A percentile compares a stretch with the other conserved stretches of the same genome.
Evolutionary conservation across 495 filamentous ascomycete species (phyloP).

Genomic region (Apiosordaria backusii): DNA sequence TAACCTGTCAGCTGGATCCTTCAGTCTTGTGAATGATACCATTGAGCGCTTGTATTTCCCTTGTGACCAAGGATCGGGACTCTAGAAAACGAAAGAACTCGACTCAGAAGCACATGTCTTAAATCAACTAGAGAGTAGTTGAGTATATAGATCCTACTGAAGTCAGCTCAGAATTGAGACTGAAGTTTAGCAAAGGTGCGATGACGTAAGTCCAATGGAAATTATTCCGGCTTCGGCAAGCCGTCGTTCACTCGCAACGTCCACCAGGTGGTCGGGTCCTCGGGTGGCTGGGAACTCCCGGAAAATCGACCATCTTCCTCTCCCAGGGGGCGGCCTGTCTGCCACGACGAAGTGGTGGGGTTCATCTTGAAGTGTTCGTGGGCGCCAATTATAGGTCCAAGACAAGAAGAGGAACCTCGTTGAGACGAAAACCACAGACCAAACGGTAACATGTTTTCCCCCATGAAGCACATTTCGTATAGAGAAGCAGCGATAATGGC

Average conservation of each 20-base stretch:
- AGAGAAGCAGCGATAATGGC: not conserved
- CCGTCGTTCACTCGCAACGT: not conserved
- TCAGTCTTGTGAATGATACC: not conserved
- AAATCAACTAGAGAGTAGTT: not conserved
- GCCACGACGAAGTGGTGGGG: not conserved
- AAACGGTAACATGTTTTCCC: not conserved
- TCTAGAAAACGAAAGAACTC: not conserved
- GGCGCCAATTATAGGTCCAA: not conserved
- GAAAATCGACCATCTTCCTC: not conserved
- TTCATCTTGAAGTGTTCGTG: not conserved
- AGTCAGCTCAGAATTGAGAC: not conserved
- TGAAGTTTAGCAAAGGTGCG: not conserved
- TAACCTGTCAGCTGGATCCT: constrained; percentile 8
- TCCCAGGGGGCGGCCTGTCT: not conserved
- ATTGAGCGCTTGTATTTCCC: not conserved
- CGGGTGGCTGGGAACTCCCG: not conserved
- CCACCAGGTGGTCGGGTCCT: not conserved
- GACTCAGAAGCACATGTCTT: not conserved
- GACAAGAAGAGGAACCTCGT: not conserved
- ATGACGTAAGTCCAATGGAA: not conserved
- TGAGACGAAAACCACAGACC: not conserved
- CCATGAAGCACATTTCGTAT: not conserved
- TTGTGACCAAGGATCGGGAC: not conserved
- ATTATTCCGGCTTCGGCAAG: not conserved
- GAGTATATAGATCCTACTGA: not conserved